Conservation (phyloP, 108 stramenopile species). For the Craspedostauros australis region DNA sequence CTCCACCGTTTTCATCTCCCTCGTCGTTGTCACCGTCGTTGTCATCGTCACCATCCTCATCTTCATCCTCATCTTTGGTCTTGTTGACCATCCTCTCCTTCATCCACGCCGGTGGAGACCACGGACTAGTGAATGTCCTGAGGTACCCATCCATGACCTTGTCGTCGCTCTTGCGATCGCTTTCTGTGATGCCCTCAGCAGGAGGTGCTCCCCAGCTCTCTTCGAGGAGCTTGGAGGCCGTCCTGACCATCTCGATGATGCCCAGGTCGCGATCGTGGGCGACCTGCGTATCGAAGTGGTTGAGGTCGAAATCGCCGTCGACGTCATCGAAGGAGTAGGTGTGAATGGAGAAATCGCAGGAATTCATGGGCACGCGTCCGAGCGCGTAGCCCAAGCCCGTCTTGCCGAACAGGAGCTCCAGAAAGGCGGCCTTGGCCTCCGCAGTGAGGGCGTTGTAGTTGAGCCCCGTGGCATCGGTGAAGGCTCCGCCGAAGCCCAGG, state of each 20-base stretch:
- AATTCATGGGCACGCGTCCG: conserved; percentile 91
- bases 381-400: conserved; percentile 71
- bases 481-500: conserved; percentile 93
- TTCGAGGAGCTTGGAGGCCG: conserved; percentile 30
- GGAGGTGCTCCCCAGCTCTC: conserved; percentile 27
- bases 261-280: conserved; percentile 70
- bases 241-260: conserved; percentile 79
- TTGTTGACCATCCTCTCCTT: conserved; percentile 95
- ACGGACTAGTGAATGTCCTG: conserved; percentile 79
- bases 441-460: conserved; percentile 75
- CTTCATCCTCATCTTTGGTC: conserved; percentile 34
- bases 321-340: conserved; percentile 85
- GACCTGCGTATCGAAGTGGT: conserved; percentile 69
- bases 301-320: conserved; percentile 82
- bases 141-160: conserved; percentile 39
- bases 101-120: conserved; percentile 96
- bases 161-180: conserved; percentile 1
- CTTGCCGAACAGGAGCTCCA: conserved; percentile 88
- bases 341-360: conserved; percentile 91
- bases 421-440: conserved; percentile 55
- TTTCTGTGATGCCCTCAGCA: conserved; percentile 17
- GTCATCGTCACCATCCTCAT: conserved; percentile 8
- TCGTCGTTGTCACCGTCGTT: too few relatives aligned
- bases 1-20: too few relatives aligned
- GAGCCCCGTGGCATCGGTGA: conserved; percentile 89